A percentile compares a stretch with the other conserved stretches of the same genome.
Conservation (phyloP, 495 filamentous ascomycete species). For the Sporormia fimetaria region DNA sequence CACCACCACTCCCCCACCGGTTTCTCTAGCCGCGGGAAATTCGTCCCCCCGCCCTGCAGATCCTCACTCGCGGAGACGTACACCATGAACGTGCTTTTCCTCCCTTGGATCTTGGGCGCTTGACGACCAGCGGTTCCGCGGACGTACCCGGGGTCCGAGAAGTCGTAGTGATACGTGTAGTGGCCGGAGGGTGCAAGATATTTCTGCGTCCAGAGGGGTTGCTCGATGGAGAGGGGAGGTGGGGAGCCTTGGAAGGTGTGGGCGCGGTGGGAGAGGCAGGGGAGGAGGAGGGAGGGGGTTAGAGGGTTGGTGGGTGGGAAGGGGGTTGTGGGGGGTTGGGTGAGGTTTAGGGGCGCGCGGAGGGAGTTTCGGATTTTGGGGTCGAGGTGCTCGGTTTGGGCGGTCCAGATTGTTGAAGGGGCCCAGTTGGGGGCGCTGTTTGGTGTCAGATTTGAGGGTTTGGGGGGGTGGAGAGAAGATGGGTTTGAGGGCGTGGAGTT, state of each 20-base stretch:
- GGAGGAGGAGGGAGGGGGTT: constrained; percentile 46
- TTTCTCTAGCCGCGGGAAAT: constrained; percentile 40
- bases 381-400: constrained; percentile 36
- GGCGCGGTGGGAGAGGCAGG: constrained; percentile 59
- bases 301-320: constrained; percentile 49
- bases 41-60: constrained; percentile 46
- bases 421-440: constrained; percentile 40
- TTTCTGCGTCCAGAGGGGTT: constrained; percentile 49
- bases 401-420: constrained; percentile 45
- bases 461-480: neutral
- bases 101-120: too few species aligned
- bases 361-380: constrained; percentile 44
- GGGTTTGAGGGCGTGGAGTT: too few species aligned
- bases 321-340: constrained; percentile 40
- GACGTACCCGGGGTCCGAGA: too few species aligned
- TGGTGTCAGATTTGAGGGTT: constrained; percentile 2
- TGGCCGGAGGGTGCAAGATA: constrained; percentile 48
- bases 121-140: constrained; percentile 16
- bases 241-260: constrained; percentile 60
- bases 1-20: constrained; percentile 30
- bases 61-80: constrained; percentile 44
- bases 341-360: constrained; percentile 47
- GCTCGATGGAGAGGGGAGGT: constrained; percentile 47
- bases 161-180: constrained; percentile 51
- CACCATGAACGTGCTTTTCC: constrained; percentile 45